These are phyloP conservation scores for Oligophagozyma castellii DNA, from an alignment of 1,139 yeast species.

Conservation along the genomic window DNA sequence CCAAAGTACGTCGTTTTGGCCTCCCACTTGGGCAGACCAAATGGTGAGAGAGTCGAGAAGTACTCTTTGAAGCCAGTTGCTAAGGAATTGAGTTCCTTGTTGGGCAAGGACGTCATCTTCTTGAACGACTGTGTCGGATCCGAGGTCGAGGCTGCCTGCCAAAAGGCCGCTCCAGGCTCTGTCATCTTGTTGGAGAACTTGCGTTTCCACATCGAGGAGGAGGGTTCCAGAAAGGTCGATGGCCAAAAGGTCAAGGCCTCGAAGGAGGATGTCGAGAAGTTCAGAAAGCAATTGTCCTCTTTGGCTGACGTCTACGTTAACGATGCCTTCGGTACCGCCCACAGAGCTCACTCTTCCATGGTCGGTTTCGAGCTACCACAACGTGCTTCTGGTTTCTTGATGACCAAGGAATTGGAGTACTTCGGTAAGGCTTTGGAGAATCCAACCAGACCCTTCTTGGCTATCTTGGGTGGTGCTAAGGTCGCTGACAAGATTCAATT, in stretches of 20 bases:
- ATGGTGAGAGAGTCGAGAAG: slow-evolving; percentile 72
- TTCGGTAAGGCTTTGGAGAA: slow-evolving; percentile 95
- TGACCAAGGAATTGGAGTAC: slow-evolving; percentile 91
- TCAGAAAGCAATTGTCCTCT: slow-evolving; percentile 76
- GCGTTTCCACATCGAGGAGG: slow-evolving; percentile 94
- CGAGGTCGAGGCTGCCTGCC: slow-evolving; percentile 68
- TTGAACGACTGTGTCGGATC: slow-evolving; percentile 79
- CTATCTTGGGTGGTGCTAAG: slow-evolving; percentile 97
- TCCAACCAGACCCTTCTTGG: slow-evolving; percentile 94
- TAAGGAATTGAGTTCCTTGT: slow-evolving; percentile 62
- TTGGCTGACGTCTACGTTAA: slow-evolving; percentile 92
- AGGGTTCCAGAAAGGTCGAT: slow-evolving; percentile 80
- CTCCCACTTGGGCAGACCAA: slow-evolving; percentile 96
- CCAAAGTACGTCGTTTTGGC: slow-evolving; percentile 87
- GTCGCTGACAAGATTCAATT: slow-evolving; percentile 95
- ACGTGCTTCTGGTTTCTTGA: slow-evolving; percentile 94
- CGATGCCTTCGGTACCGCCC: slow-evolving; percentile 98
- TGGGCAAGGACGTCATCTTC: slow-evolving; percentile 60
- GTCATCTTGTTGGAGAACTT: slow-evolving; percentile 79
- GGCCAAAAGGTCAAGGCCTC: slow-evolving; percentile 88
- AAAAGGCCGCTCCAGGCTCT: slow-evolving; percentile 51
- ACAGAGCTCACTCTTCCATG: slow-evolving; percentile 98
- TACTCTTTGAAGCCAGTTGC: slow-evolving; percentile 89
- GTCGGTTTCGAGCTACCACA: slow-evolving; percentile 88
- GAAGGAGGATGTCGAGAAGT: slow-evolving; percentile 62